Percentiles rank a stretch among this genome's conserved stretches.
These are phyloP conservation scores for Nyctanthes arbortristis DNA, from an alignment of 257 asterid genomes.

Conservation along the genomic window DNA sequence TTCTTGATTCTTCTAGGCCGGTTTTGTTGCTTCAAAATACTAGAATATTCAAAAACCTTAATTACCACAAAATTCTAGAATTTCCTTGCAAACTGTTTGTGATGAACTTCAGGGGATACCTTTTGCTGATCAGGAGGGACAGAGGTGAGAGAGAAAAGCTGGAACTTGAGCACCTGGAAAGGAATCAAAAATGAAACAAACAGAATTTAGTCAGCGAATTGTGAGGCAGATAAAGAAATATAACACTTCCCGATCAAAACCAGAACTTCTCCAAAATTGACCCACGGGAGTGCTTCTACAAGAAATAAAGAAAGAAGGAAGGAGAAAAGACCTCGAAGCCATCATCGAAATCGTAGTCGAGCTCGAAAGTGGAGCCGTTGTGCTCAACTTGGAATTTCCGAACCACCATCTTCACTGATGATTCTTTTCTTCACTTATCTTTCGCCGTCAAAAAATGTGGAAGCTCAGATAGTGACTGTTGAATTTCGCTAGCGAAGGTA, in stretches of 20 bases:
- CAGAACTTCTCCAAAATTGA: neutral
- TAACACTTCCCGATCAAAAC: neutral
- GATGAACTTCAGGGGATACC: constrained; percentile 32
- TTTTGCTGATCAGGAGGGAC: constrained; percentile 90
- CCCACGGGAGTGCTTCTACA: neutral
- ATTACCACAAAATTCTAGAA: too few relatives aligned
- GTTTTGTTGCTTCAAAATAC: too few relatives aligned
- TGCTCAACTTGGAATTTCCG: constrained; percentile 66
- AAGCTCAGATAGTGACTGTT: too few relatives aligned
- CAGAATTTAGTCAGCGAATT: neutral
- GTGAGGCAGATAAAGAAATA: constrained; percentile 3
- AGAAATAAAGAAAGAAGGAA: constrained; percentile 12
- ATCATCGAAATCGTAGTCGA: constrained; percentile 84
- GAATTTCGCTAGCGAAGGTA: too few relatives aligned
- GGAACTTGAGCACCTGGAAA: constrained; percentile 78
- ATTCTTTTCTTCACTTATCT: constrained; percentile 20
- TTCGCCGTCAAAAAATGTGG: neutral
- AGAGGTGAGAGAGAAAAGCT: constrained; percentile 88
- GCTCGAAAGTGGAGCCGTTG: constrained; percentile 61
- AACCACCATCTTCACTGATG: constrained; percentile 63
- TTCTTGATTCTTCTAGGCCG: too few relatives aligned
- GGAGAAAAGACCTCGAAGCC: constrained; percentile 77
- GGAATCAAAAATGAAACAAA: constrained; percentile 17
- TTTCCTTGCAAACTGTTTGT: too few relatives aligned
- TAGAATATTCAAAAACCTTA: too few relatives aligned